Evolutionary conservation across 306 rosid genomes (phyloP).

Genomic region (Cyamopsis tetragonoloba): DNA sequence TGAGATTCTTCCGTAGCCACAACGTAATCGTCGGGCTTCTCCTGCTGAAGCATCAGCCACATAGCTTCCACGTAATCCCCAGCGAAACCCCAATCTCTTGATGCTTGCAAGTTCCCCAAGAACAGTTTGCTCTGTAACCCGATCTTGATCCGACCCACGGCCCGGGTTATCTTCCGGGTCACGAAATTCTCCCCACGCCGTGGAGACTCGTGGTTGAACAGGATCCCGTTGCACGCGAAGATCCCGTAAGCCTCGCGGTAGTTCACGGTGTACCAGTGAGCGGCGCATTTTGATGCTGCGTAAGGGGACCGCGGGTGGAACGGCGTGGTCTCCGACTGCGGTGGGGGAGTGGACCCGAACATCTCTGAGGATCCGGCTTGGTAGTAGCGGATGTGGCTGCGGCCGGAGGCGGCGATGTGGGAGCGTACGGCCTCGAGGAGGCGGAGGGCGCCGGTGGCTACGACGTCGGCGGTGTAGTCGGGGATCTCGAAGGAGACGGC

Average conservation of each 20-base stretch:
- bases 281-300: constrained; percentile 91
- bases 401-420: constrained; percentile 70
- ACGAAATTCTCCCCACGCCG: constrained; percentile 93
- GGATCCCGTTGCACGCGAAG: constrained; percentile 85
- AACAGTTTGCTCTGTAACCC: constrained; percentile 88
- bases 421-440: constrained; percentile 90
- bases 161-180: constrained; percentile 89
- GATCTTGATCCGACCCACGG: constrained; percentile 89
- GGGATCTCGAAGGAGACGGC: constrained; percentile 99
- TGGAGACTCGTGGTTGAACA: constrained; percentile 92
- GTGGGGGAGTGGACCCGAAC: constrained; percentile 93
- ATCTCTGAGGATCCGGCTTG: constrained; percentile 98
- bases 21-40: constrained; percentile 86
- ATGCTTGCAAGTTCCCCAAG: constrained; percentile 75
- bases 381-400: constrained; percentile 70
- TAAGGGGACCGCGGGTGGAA: constrained; percentile 97
- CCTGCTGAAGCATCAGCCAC: constrained; percentile 99
- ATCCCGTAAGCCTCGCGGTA: constrained; percentile 95
- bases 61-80: constrained; percentile 97
- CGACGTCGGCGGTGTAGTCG: constrained; percentile 94
- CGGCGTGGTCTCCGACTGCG: constrained; percentile 78
- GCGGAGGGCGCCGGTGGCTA: constrained; percentile 93
- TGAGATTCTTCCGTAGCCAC: constrained; percentile 97
- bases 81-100: constrained; percentile 98
- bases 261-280: constrained; percentile 99